Evolutionary conservation across 306 rosid species (phyloP).

Genomic region (Vigna hirtella): DNA sequence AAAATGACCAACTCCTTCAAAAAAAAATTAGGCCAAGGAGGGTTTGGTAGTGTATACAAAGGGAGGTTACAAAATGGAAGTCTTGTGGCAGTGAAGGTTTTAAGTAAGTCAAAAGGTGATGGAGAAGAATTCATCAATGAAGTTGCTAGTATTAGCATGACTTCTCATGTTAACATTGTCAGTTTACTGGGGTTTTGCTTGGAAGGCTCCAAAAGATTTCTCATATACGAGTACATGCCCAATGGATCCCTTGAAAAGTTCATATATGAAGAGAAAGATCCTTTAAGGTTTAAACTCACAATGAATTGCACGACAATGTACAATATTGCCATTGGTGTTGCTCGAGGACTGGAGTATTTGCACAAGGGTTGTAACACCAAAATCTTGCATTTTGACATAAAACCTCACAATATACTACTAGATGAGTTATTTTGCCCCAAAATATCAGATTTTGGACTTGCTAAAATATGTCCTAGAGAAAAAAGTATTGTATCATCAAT

Average conservation of each 20-base stretch:
- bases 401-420: conserved; percentile 46
- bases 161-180: conserved; percentile 50
- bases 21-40: conserved; percentile 49
- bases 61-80: conserved; percentile 34
- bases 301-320: conserved; percentile 36
- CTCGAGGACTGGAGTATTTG: conserved; percentile 26
- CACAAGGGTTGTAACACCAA: conserved; percentile 38
- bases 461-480: conserved; percentile 37
- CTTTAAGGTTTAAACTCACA: neutral
- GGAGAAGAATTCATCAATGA: conserved; percentile 47
- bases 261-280: conserved; percentile 16
- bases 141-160: conserved; percentile 41
- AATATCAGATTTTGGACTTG: conserved; percentile 52
- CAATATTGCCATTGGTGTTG: conserved; percentile 22
- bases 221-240: conserved; percentile 43
- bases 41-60: conserved; percentile 50
- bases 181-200: conserved; percentile 39
- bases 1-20: conserved; percentile 47
- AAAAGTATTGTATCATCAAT: conserved; percentile 44
- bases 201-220: conserved; percentile 40
- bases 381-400: conserved; percentile 49
- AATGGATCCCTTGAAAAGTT: conserved; percentile 25
- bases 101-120: conserved; percentile 30
- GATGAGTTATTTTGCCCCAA: conserved; percentile 39
- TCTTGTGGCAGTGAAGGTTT: conserved; percentile 47